Conservation (phyloP, 805 yeast genomes). For the Yarrowia sp. region DNA sequence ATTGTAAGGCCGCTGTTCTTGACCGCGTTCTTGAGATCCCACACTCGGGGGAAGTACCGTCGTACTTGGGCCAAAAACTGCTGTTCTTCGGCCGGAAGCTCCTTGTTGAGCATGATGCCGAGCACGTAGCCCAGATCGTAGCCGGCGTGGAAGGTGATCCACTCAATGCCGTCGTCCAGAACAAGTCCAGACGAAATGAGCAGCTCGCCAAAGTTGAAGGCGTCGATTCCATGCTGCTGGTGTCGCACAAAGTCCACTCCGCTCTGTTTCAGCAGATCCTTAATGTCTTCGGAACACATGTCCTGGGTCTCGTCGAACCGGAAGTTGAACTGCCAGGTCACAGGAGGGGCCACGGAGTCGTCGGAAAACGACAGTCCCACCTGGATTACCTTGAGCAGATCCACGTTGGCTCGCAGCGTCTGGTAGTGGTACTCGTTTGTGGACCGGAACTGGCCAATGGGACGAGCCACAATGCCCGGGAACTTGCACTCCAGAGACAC, state of each 20-base stretch:
- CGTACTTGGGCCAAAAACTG: slow-evolving; percentile 71
- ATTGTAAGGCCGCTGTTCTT: slow-evolving; percentile 39
- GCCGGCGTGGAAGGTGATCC: slow-evolving; percentile 93
- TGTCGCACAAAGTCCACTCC: slow-evolving; percentile 80
- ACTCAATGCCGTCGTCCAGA: slow-evolving; percentile 63
- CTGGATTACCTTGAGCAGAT: slow-evolving; percentile 79
- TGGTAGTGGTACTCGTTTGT: slow-evolving; percentile 94
- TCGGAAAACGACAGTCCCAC: slow-evolving; percentile 76
- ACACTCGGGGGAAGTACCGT: slow-evolving; percentile 74
- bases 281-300: slow-evolving; percentile 84
- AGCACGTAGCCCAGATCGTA: slow-evolving; percentile 90
- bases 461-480: slow-evolving; percentile 94
- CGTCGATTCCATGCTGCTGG: slow-evolving; percentile 71
- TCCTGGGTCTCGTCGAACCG: slow-evolving; percentile 67
- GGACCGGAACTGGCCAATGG: slow-evolving; percentile 87
- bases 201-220: slow-evolving; percentile 75
- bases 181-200: slow-evolving; percentile 83
- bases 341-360: slow-evolving; percentile 47
- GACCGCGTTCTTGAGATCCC: slow-evolving; percentile 64
- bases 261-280: slow-evolving; percentile 72
- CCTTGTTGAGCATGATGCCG: slow-evolving; percentile 66
- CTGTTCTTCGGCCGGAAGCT: slow-evolving; percentile 75
- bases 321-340: slow-evolving; percentile 98
- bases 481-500: slow-evolving; percentile 77
- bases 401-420: slow-evolving; percentile 87